Base-by-base conservation (phyloP, 192 early-diverging fungal genomes). In the Rhizophlyctis rosea region DNA sequence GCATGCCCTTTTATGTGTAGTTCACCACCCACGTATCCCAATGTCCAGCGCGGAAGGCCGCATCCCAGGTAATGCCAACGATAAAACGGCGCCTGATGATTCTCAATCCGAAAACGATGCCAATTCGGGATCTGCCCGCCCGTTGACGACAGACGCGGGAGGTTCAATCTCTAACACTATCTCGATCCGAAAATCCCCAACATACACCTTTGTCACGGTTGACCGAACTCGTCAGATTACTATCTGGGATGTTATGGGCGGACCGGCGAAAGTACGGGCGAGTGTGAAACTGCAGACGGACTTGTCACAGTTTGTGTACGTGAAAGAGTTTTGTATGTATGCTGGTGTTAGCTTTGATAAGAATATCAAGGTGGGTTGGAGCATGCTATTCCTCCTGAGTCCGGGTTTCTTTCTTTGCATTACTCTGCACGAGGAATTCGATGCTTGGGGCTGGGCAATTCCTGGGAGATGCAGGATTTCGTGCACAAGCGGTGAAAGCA, bases 231-330 rank as follows among this genome's bases (percentile, higher is more conserved):
- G 64, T 2, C 39, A 51, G 13, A 48, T 76, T 3, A 65, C 47
- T 23, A 56, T 70, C 5, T 81, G 76, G 76, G 80, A 81, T 55
- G 48, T 72, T 39, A 36, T 50, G 23, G 29, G 62, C n/a, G 24
- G 18, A 4, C 18, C 57, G 11, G 18, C 25, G 4, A 64, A 68
- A 25, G 61, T 64, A n/a, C 35, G 61, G 25, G 27, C n/a, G 5
- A 50, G 34, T 13, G 54, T 66, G 47, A 54, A 58, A 34, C 34
- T 78, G 11, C 9, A 48, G 14, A 50, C 52, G n/a, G 61, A 50
- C 16, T 28, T 77, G 3, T 39, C 50, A 7, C 48, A 80, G 29
- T 63, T 76, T 58, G 54, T 65, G 18, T 80, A 66, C 50, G 47
- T 80, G 18, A 31, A 50, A 25, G 34, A 61, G 34, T 67, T 72